Conservation (phyloP, 768 basidiomycete genomes). For the Exidia glandulosa region DNA sequence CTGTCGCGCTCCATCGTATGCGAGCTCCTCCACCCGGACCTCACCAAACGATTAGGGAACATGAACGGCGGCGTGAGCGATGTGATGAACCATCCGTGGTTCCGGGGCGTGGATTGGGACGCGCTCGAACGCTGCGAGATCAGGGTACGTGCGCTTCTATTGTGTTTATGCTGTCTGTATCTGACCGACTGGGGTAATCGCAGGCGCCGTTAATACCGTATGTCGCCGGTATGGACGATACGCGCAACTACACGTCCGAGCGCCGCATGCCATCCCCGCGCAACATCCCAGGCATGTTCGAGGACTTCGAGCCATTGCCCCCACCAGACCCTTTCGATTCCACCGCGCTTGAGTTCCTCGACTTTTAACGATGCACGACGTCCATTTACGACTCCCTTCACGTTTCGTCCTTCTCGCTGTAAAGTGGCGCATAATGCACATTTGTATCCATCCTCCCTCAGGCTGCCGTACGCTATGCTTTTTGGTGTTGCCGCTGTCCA, state of each 20-base stretch:
- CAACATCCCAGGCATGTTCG: conserved; percentile 10
- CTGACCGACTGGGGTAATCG: neutral
- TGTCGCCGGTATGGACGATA: conserved; percentile 70
- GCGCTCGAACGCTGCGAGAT: conserved; percentile 80
- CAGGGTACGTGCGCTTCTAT: conserved; percentile 37
- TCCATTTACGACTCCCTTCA: too few relatives aligned
- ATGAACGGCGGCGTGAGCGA: conserved; percentile 87
- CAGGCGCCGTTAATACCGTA: conserved; percentile 84
- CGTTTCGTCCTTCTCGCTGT: too few relatives aligned
- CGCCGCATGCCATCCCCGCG: conserved; percentile 12
- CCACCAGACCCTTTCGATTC: neutral
- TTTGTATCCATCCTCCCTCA: too few relatives aligned
- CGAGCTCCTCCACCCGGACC: conserved; percentile 84
- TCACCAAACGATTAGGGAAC: conserved; percentile 85
- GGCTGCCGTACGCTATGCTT: too few relatives aligned
- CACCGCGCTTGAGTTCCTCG: neutral
- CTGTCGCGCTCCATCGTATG: conserved; percentile 82
- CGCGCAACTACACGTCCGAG: conserved; percentile 59
- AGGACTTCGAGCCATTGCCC: neutral
- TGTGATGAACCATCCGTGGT: conserved; percentile 88
- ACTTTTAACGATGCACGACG: neutral
- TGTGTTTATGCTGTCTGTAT: neutral
- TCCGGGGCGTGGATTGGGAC: conserved; percentile 89
- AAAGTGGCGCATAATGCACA: too few relatives aligned
- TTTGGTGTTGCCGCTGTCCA: too few relatives aligned